phyloP scores from a whole-genome alignment of 495 filamentous ascomycete species.

The Penicillium paradoxum region DNA sequence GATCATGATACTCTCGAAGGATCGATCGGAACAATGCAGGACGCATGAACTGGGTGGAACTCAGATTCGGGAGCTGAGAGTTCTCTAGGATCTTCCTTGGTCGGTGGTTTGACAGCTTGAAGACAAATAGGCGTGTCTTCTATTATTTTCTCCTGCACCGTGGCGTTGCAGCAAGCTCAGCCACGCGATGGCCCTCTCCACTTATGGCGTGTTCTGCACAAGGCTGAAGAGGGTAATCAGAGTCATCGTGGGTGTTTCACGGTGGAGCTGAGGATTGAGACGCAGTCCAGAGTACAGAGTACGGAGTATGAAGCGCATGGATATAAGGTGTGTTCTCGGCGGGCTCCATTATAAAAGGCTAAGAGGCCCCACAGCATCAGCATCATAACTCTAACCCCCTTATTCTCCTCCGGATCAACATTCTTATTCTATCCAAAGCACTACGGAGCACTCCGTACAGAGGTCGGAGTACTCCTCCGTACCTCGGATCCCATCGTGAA shows the following conservation, averaged over 20 bases:
- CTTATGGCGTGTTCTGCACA: slow-evolving; percentile 4
- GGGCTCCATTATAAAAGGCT: no score
- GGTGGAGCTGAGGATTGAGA: neutral
- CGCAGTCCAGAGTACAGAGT: no score
- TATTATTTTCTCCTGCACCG: neutral
- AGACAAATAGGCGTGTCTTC: neutral
- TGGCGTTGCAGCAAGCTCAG: slow-evolving; percentile 16
- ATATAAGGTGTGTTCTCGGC: no score
- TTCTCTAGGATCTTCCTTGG: slow-evolving; percentile 16
- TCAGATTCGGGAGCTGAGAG: slow-evolving; percentile 12
- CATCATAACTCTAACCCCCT: no score
- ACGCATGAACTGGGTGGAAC: slow-evolving; percentile 9
- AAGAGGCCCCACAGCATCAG: no score
- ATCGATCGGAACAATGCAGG: slow-evolving; percentile 16
- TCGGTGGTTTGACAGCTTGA: slow-evolving; percentile 8
- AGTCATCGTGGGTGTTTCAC: neutral
- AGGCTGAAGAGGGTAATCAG: slow-evolving; percentile 18
- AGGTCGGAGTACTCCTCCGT: no score
- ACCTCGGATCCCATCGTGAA: neutral
- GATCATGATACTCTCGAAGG: slow-evolving; percentile 6
- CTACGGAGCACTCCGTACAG: no score
- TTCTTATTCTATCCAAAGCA: no score
- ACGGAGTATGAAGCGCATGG: no score
- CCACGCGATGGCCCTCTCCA: slow-evolving; percentile 10
- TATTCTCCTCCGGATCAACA: no score